A percentile compares a stretch with the other conserved stretches of the same genome.
These are phyloP conservation scores for Coniochaeta sp. DNA, from an alignment of 2,329 filamentous ascomycete genomes.

Conservation along the genomic window DNA sequence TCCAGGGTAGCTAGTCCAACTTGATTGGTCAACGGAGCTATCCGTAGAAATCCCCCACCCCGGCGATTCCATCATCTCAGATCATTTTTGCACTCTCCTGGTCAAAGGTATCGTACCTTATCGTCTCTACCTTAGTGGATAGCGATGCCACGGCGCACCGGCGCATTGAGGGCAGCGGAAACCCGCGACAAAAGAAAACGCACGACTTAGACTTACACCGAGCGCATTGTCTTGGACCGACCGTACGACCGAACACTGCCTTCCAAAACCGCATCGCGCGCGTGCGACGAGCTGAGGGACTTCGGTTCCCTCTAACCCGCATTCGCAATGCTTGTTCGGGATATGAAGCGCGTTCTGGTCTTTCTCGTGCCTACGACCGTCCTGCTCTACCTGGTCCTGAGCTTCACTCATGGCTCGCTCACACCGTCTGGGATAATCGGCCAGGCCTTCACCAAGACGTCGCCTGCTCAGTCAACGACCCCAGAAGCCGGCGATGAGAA, in stretches of 20 bases:
- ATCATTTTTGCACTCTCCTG: no score
- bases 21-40: no score
- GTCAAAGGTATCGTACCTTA: no score
- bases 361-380: conserved; percentile 20
- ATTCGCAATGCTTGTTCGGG: conserved; percentile 21
- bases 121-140: background rate
- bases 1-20: no score
- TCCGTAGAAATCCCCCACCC: no score
- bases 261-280: background rate
- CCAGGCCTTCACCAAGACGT: background rate
- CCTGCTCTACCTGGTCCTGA: conserved; percentile 20
- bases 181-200: background rate
- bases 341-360: conserved; percentile 23
- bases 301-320: background rate
- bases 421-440: background rate
- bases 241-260: background rate
- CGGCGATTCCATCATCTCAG: no score
- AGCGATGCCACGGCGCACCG: background rate
- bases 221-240: background rate
- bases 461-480: background rate
- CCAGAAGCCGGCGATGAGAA: background rate
- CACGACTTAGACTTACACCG: background rate
- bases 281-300: background rate
- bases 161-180: background rate
- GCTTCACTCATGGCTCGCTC: conserved; percentile 9